Evolutionary conservation across 352 stramenopile species (phyloP).

Genomic region (Albugo laibachii): DNA sequence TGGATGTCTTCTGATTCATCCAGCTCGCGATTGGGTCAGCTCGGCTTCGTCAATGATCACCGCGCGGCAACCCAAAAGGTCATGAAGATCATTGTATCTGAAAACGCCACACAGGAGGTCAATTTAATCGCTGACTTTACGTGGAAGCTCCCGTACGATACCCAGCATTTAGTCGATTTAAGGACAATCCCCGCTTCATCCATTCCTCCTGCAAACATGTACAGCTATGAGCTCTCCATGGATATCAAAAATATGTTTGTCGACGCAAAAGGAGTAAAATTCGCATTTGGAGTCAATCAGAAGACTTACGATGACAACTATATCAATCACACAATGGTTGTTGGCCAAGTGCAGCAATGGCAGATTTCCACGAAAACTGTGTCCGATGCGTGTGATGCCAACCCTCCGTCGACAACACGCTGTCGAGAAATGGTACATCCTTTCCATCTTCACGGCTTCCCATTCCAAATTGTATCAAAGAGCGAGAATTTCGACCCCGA

Average conservation of each 20-base stretch:
- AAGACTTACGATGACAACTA: constrained; percentile 17
- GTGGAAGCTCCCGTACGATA: not conserved
- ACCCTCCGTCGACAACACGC: not conserved
- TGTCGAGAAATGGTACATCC: constrained; percentile 57
- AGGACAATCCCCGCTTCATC: too few relatives aligned
- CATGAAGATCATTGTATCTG: constrained; percentile 25
- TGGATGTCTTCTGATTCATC: constrained; percentile 43
- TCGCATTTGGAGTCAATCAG: constrained; percentile 36
- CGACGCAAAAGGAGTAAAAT: too few relatives aligned
- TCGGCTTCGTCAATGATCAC: constrained; percentile 41
- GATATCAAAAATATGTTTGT: constrained; percentile 9
- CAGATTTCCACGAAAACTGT: constrained; percentile 26
- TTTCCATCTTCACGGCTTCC: constrained; percentile 61
- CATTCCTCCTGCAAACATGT: constrained; percentile 19
- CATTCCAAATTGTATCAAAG: constrained; percentile 41
- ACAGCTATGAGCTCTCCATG: constrained; percentile 55
- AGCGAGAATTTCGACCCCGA: constrained; percentile 23
- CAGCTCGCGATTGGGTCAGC: constrained; percentile 24
- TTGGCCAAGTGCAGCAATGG: constrained; percentile 48
- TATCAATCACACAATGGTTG: constrained; percentile 46
- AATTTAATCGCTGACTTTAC: constrained; percentile 27
- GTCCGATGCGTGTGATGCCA: constrained; percentile 14
- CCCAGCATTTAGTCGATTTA: too few relatives aligned
- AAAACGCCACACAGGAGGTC: constrained; percentile 19
- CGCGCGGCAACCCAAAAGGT: constrained; percentile 46